phyloP scores from a whole-genome alignment of 306 rosid species.

The Lathyrus tuberosus region DNA sequence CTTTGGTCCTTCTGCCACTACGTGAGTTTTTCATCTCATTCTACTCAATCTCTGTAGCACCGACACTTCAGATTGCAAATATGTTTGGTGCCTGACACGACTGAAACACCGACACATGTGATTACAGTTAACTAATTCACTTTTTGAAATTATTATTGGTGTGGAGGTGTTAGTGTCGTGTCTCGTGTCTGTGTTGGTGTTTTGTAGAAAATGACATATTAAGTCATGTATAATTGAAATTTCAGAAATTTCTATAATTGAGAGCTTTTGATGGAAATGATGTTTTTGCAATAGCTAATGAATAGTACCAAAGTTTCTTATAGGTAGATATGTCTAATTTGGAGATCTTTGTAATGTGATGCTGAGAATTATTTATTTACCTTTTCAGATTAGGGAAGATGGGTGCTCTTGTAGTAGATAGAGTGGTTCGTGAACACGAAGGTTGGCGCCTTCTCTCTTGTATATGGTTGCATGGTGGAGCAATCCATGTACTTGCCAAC shows the following conservation, averaged over 20 bases:
- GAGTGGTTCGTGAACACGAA: conserved; percentile 59
- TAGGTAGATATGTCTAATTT: conserved; percentile 1
- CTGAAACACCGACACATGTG: not conserved
- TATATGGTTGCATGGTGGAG: conserved; percentile 87
- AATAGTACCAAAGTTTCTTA: not conserved
- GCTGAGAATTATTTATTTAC: not conserved
- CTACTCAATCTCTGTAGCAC: not conserved
- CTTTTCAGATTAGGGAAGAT: conserved; percentile 61
- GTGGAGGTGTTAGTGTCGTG: too few species aligned
- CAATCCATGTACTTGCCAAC: conserved; percentile 78
- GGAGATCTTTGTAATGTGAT: conserved; percentile 17
- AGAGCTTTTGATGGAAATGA: not conserved
- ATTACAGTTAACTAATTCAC: too few species aligned
- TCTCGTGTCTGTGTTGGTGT: not conserved
- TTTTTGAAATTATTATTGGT: too few species aligned
- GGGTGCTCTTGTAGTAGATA: conserved; percentile 76
- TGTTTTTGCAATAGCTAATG: not conserved
- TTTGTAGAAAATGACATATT: not conserved
- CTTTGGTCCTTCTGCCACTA: conserved; percentile 76
- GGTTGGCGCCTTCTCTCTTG: conserved; percentile 80
- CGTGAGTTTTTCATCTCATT: conserved; percentile 48
- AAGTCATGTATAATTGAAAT: conserved; percentile 11
- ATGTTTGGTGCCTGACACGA: too few species aligned
- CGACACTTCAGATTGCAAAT: too few species aligned
- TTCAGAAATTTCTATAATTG: not conserved